Base-by-base conservation (phyloP, 139 green algal genomes). In the Eudorina sp. region DNA sequence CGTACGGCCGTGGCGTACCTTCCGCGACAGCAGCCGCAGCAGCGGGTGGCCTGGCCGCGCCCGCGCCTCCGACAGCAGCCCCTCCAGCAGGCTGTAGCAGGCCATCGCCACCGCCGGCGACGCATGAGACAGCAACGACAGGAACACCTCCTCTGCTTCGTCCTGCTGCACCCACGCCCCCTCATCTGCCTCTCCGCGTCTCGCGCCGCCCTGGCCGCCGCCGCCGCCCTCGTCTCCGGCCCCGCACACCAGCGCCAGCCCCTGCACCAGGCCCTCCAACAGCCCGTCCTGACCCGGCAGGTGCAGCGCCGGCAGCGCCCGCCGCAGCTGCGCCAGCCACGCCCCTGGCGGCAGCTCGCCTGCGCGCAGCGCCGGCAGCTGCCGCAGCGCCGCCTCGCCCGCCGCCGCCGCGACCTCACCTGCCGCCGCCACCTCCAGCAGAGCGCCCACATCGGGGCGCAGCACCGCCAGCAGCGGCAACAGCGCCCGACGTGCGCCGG, bases 271-370 rank as follows among this genome's bases (percentile, higher is more conserved):
- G 0, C 82, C 80, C 70, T 87, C 53, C 31, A 92, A 31, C 40
- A 94, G 48, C 48, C 53, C 5, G 36, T 91, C 91, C 19, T 83
- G 55, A 2, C 48, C 69, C 4, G 90, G 84, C n/a, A 90, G 89
- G 51, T 90, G 87, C 48, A 94, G 84, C 0, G 88, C 87, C 4
- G 88, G 84, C 55, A 92, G 45, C 19, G 89, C 92, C 3, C 8
- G n/a, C 27, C 45, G 8, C 46, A 94, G 66, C 77, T 64, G 77
- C 6, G 8, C 3, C 38, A 94, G 46, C 91, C 91, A 94, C 4
- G 9, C 3, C 13, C 9, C 34, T 0, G 79, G 58, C 7, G 41
- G 18, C 36, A 77, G 34, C 5, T 64, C 58, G 48, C 79, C 85
- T 0, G 38, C 41, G 41, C 85, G 78, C 62, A 91, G 83, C 36